phyloP scores from a whole-genome alignment of 495 filamentous ascomycete species.

The Penicillium odoratum region DNA sequence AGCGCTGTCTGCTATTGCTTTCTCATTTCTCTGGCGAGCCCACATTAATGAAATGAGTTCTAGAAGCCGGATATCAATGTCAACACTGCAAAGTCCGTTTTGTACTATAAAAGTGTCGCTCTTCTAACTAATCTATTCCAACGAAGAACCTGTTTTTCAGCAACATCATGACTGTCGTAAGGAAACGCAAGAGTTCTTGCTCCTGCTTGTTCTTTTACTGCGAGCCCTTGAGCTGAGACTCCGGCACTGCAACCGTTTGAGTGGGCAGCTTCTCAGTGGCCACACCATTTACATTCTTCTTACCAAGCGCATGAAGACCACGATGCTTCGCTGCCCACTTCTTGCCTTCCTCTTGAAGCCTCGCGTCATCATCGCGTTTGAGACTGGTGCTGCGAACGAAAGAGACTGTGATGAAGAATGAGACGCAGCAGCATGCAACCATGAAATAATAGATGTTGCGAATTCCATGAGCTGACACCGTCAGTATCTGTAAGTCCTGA shows the following conservation, averaged over 20 bases:
- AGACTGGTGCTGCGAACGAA: conserved; percentile 8
- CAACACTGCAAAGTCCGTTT: neutral
- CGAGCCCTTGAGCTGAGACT: neutral
- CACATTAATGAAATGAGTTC: neutral
- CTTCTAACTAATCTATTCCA: neutral
- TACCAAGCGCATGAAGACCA: conserved; percentile 3
- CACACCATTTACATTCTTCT: neutral
- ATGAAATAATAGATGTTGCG: conserved; percentile 12
- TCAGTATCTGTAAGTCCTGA: neutral
- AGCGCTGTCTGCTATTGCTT: neutral
- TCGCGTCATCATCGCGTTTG: conserved; percentile 8
- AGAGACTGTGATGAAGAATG: conserved; percentile 3
- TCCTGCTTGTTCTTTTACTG: neutral
- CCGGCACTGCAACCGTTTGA: neutral
- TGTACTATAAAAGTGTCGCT: neutral
- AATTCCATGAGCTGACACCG: neutral
- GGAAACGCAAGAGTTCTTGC: neutral
- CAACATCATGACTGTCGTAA: neutral
- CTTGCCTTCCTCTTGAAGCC: conserved; percentile 9
- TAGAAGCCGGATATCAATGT: neutral
- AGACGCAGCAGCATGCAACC: conserved; percentile 6
- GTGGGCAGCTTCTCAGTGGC: neutral
- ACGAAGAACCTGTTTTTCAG: neutral
- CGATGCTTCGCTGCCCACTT: conserved; percentile 7
- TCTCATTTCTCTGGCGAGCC: neutral